Evolutionary conservation across 495 filamentous ascomycete genomes (phyloP).

Genomic region (Aspergillus sparsus): DNA sequence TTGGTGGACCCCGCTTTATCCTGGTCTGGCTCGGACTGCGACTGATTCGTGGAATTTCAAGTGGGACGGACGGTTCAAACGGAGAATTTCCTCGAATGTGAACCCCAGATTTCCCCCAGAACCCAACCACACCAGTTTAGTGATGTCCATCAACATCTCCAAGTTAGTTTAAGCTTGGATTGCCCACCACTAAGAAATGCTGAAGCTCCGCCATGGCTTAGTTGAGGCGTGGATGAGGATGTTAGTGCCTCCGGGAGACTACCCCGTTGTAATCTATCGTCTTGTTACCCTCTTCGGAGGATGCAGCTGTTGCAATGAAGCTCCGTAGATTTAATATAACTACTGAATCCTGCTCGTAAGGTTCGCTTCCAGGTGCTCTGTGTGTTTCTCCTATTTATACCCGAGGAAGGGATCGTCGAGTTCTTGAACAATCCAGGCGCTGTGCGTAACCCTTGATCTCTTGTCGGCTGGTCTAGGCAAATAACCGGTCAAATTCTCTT

Average conservation of each 20-base stretch:
- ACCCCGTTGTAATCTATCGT: conserved; percentile 4
- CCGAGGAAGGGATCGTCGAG: neutral
- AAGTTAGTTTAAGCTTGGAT: conserved; percentile 20
- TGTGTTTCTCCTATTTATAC: conserved; percentile 8
- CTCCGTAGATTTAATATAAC: conserved; percentile 20
- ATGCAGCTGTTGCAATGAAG: conserved; percentile 7
- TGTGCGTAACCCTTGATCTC: conserved; percentile 12
- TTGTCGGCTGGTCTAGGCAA: conserved; percentile 10
- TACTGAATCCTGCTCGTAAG: conserved; percentile 16
- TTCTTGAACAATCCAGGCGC: neutral
- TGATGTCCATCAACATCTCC: conserved; percentile 8
- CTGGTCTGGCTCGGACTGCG: conserved; percentile 5
- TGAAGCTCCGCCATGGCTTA: conserved; percentile 16
- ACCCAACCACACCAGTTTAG: conserved; percentile 3
- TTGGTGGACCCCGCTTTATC: conserved; percentile 41
- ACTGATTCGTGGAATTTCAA: conserved; percentile 43
- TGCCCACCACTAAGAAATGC: conserved; percentile 39
- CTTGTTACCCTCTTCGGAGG: conserved; percentile 20
- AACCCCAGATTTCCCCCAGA: conserved; percentile 32
- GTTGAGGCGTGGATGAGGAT: conserved; percentile 20
- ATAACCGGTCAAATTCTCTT: conserved; percentile 2
- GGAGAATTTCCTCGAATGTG: conserved; percentile 43
- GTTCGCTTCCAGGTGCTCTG: conserved; percentile 1
- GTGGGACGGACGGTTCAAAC: conserved; percentile 20
- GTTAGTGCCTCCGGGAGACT: conserved; percentile 26